Conservation (phyloP, 805 yeast species). For the Dipodascus albidus region DNA sequence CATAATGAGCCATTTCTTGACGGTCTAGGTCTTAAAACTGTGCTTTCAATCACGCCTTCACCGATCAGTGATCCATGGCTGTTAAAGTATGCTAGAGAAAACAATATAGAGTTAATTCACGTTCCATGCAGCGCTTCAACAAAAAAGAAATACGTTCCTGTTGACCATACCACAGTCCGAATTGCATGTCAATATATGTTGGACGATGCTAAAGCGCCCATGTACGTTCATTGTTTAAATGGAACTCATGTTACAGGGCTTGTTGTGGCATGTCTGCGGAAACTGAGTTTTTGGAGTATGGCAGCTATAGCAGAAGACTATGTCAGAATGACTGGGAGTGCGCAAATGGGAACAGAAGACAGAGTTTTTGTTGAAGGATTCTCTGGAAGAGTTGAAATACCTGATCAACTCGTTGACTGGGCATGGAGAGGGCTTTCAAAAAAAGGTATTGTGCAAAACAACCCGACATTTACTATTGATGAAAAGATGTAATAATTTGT, state of each 20-base stretch:
- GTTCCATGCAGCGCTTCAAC: conserved; percentile 57
- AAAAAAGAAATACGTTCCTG: conserved; percentile 74
- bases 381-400: conserved; percentile 49
- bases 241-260: conserved; percentile 84
- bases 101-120: conserved; percentile 56
- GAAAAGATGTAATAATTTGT: neutral
- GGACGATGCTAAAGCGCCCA: conserved; percentile 50
- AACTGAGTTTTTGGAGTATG: conserved; percentile 77
- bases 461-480: conserved; percentile 31
- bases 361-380: conserved; percentile 75
- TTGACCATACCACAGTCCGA: conserved; percentile 51
- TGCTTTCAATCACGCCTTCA: conserved; percentile 70
- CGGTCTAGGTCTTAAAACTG: conserved; percentile 54
- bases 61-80: conserved; percentile 39
- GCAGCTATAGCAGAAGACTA: conserved; percentile 83
- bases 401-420: conserved; percentile 45
- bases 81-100: conserved; percentile 40
- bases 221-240: conserved; percentile 76
- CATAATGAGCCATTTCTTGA: conserved; percentile 58
- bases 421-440: conserved; percentile 54
- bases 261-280: conserved; percentile 76
- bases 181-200: conserved; percentile 49
- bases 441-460: conserved; percentile 40
- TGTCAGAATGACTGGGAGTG: conserved; percentile 42
- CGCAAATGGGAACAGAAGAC: conserved; percentile 68